A percentile compares a stretch with the other conserved stretches of the same genome.
phyloP scores from a whole-genome alignment of 495 filamentous ascomycete genomes.

The Melanomma pulvis-pyrius region DNA sequence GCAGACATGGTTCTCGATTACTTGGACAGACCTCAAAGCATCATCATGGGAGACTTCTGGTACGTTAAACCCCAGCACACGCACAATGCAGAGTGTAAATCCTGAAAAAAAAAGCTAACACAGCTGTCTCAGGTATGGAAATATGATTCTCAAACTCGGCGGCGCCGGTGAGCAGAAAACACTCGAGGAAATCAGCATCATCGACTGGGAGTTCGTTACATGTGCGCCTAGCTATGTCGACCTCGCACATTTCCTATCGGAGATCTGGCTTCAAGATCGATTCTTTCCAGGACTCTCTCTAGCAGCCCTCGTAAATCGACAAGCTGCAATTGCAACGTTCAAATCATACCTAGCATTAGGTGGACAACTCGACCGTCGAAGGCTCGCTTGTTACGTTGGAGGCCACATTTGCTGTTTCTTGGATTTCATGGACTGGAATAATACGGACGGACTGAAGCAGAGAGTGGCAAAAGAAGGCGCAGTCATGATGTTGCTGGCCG shows the following conservation, averaged over 20 bases:
- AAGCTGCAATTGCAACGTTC: background rate
- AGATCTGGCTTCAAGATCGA: background rate
- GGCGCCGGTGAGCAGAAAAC: background rate
- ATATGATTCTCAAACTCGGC: background rate
- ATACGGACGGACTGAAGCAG: background rate
- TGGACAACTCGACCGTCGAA: background rate
- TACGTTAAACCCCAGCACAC: background rate
- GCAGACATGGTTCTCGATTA: background rate
- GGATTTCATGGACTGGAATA: background rate
- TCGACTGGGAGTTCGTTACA: background rate
- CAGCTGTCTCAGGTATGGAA: background rate
- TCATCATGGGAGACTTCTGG: background rate
- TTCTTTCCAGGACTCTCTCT: background rate
- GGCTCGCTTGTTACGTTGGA: background rate
- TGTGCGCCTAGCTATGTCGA: background rate
- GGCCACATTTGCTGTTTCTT: background rate
- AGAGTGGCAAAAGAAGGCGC: background rate
- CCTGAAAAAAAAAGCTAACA: background rate
- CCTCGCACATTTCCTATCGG: background rate
- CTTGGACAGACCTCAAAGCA: background rate
- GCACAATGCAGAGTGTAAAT: too few species aligned
- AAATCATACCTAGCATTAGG: background rate
- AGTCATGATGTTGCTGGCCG: background rate
- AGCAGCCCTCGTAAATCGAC: background rate
- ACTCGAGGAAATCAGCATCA: background rate